Percentiles rank a stretch among this genome's conserved stretches.
These are phyloP conservation scores for Phialophora chinensis DNA, from an alignment of 2,329 filamentous ascomycete species.

Conservation along the genomic window DNA sequence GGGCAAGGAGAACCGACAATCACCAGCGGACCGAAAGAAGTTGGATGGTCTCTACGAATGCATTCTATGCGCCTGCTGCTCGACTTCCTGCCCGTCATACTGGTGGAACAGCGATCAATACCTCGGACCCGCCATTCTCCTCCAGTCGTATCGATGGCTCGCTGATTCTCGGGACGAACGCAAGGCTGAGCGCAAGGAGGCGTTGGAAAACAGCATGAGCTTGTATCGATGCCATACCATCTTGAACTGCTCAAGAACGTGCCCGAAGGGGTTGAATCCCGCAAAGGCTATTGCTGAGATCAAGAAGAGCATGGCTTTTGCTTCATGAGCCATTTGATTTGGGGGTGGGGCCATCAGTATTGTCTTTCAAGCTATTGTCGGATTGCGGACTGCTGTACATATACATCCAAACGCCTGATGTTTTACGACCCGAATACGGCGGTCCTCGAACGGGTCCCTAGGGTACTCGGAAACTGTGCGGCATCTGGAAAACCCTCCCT, in stretches of 20 bases:
- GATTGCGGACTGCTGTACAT: slow-evolving; percentile 21
- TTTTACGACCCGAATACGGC: neutral
- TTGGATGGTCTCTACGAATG: slow-evolving; percentile 98
- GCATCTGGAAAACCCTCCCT: slow-evolving; percentile 1
- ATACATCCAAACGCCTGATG: slow-evolving; percentile 16
- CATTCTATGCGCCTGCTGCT: slow-evolving; percentile 99
- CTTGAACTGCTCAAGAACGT: slow-evolving; percentile 96
- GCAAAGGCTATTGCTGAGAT: slow-evolving; percentile 95
- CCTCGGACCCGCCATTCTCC: slow-evolving; percentile 91
- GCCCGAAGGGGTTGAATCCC: slow-evolving; percentile 97
- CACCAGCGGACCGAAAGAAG: slow-evolving; percentile 90
- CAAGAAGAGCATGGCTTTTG: slow-evolving; percentile 87
- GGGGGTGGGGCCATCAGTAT: neutral
- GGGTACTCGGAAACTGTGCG: neutral
- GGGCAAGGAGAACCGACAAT: slow-evolving; percentile 92
- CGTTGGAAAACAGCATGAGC: slow-evolving; percentile 98
- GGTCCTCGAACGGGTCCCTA: neutral
- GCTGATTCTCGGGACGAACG: slow-evolving; percentile 93
- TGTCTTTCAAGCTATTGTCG: neutral
- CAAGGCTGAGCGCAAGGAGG: slow-evolving; percentile 83
- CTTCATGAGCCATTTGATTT: slow-evolving; percentile 1
- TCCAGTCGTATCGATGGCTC: slow-evolving; percentile 98
- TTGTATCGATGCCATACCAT: slow-evolving; percentile 99
- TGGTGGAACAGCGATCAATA: slow-evolving; percentile 99
- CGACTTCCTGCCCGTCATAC: slow-evolving; percentile 98